Conservation (phyloP, 2,329 filamentous ascomycete species). For the Alternaria tenuissima region DNA sequence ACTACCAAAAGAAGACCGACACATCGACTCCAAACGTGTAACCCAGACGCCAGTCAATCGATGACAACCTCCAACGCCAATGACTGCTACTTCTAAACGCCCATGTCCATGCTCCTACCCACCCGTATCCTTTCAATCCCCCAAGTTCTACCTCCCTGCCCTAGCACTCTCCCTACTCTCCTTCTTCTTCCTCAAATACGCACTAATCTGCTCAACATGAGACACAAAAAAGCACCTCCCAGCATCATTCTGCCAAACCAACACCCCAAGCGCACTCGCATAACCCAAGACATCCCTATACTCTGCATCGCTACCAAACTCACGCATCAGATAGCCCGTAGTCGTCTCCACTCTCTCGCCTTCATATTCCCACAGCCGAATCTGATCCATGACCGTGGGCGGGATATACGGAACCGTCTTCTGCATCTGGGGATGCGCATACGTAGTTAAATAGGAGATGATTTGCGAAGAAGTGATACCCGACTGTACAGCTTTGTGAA, state of each 20-base stretch:
- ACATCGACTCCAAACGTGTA: neutral
- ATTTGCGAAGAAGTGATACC: constrained; percentile 97
- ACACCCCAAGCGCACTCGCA: constrained; percentile 87
- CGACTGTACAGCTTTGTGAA: constrained; percentile 83
- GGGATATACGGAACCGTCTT: constrained; percentile 81
- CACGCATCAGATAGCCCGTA: constrained; percentile 85
- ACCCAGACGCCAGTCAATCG: neutral
- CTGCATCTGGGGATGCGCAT: constrained; percentile 94
- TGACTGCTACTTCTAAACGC: neutral
- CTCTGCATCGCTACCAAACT: constrained; percentile 77
- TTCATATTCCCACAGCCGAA: constrained; percentile 96
- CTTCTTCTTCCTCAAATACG: constrained; percentile 71
- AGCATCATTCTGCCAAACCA: constrained; percentile 84
- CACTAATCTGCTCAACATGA: constrained; percentile 85
- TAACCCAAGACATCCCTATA: constrained; percentile 76
- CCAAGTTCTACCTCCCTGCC: neutral
- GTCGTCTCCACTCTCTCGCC: constrained; percentile 91
- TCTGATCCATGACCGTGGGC: constrained; percentile 96
- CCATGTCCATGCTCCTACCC: neutral
- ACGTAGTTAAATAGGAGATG: constrained; percentile 87
- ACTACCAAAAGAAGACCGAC: neutral
- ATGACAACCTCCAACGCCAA: neutral
- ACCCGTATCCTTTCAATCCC: neutral
- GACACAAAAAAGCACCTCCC: constrained; percentile 90
- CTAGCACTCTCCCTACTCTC: constrained; percentile 21